Conservation (phyloP, 441 rosid species). For the Gossypium davidsonii region DNA sequence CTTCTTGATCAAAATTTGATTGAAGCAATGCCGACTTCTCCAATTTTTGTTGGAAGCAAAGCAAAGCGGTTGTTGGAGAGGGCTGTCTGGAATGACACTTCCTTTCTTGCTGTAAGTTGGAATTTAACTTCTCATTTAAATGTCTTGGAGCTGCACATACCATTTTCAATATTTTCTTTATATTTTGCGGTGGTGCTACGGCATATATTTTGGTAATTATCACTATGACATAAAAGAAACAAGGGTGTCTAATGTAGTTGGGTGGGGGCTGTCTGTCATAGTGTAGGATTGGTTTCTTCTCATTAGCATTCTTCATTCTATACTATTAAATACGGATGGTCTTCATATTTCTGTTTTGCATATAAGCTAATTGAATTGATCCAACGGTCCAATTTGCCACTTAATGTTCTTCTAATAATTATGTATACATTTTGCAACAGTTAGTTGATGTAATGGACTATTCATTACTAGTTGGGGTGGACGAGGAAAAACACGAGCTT, state of each 20-base stretch:
- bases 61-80: constrained; percentile 66
- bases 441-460: constrained; percentile 70
- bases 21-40: constrained; percentile 73
- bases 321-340: not conserved
- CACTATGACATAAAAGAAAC: not conserved
- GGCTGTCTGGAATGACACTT: constrained; percentile 78
- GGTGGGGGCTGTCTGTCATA: not conserved
- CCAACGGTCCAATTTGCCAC: not conserved
- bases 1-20: constrained; percentile 72
- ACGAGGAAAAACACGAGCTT: constrained; percentile 56
- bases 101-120: constrained; percentile 61
- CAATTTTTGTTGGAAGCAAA: constrained; percentile 70
- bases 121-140: not conserved
- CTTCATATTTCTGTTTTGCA: not conserved
- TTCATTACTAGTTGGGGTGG: constrained; percentile 64
- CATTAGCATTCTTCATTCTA: not conserved
- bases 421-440: constrained; percentile 26
- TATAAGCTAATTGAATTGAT: not conserved
- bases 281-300: not conserved
- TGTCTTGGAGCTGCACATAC: not conserved
- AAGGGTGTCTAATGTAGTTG: not conserved
- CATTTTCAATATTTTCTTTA: not conserved
- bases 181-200: not conserved
- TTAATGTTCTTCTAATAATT: constrained; percentile 3
- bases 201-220: not conserved